phyloP scores from a whole-genome alignment of 1,284 basidiomycete genomes.

The Lignosus rhinocerotis region DNA sequence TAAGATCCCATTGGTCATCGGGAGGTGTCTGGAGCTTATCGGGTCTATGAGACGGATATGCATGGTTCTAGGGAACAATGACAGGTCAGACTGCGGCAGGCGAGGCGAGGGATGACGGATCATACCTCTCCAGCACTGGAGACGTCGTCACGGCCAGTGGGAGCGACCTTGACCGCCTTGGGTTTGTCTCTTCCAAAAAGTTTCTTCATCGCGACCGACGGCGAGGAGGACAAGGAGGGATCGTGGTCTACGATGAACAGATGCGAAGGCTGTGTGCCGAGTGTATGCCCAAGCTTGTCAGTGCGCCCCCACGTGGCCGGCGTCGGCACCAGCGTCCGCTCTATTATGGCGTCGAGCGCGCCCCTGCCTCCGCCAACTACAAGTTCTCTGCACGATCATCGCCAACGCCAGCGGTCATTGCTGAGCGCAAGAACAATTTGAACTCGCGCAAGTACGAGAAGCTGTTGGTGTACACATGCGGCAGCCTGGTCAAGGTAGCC shows the following conservation, averaged over 20 bases:
- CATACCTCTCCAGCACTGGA: conserved; percentile 35
- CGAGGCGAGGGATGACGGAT: conserved; percentile 18
- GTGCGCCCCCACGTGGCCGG: conserved; percentile 25
- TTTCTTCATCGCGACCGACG: conserved; percentile 44
- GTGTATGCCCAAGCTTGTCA: conserved; percentile 20
- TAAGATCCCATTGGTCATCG: conserved; percentile 54
- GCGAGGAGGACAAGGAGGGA: conserved; percentile 12
- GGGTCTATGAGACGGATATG: conserved; percentile 25
- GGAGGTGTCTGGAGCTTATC: conserved; percentile 28
- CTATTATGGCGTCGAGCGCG: no score
- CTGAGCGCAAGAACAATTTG: no score
- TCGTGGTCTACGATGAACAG: conserved; percentile 19
- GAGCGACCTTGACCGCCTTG: conserved; percentile 37
- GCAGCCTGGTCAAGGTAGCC: no score
- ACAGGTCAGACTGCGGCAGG: conserved; percentile 8
- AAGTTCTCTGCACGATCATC: no score
- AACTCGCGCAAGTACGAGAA: no score
- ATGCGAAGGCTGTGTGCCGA: conserved; percentile 22
- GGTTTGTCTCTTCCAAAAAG: conserved; percentile 50
- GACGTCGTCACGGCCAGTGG: conserved; percentile 29
- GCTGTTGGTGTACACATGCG: no score
- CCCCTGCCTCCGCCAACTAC: background rate
- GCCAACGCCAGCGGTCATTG: no score
- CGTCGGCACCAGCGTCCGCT: conserved; percentile 17
- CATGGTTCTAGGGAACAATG: conserved; percentile 13